These are phyloP conservation scores for Fraxinus anomala DNA, from an alignment of 257 asterid genomes.

Conservation along the genomic window DNA sequence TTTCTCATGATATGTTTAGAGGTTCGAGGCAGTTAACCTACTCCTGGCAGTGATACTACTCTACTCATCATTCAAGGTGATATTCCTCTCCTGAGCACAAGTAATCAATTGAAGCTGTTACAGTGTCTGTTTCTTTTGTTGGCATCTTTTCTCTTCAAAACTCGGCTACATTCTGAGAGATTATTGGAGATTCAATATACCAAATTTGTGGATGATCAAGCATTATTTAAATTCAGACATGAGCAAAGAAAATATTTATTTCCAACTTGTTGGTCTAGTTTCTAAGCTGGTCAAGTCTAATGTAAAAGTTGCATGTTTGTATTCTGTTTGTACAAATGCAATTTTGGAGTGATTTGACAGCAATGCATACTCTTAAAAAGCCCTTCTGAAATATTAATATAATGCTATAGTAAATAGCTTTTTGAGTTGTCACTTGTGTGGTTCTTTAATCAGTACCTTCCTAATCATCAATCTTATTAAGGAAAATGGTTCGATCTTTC, in stretches of 20 bases:
- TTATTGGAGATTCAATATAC: not conserved
- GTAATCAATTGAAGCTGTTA: not conserved
- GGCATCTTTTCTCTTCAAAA: constrained; percentile 2
- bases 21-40: constrained; percentile 75
- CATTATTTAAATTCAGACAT: not conserved
- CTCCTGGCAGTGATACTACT: constrained; percentile 75
- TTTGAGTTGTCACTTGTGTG: constrained; percentile 8
- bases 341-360: constrained; percentile 1
- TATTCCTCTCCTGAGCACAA: constrained; percentile 25
- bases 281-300: constrained; percentile 2
- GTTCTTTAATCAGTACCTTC: constrained; percentile 5
- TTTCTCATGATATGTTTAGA: constrained; percentile 43
- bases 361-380: constrained; percentile 7
- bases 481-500: not conserved
- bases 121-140: constrained; percentile 18
- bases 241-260: constrained; percentile 9
- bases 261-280: constrained; percentile 7
- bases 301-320: not conserved
- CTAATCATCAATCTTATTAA: not conserved
- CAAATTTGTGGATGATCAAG: not conserved
- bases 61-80: constrained; percentile 91
- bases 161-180: not conserved
- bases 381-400: too few species aligned
- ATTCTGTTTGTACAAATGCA: not conserved
- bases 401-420: constrained; percentile 12